Percentiles rank a stretch among this genome's conserved stretches.
Conservation (phyloP, 1,284 basidiomycete genomes). For the Ceratobasidium sp. region DNA sequence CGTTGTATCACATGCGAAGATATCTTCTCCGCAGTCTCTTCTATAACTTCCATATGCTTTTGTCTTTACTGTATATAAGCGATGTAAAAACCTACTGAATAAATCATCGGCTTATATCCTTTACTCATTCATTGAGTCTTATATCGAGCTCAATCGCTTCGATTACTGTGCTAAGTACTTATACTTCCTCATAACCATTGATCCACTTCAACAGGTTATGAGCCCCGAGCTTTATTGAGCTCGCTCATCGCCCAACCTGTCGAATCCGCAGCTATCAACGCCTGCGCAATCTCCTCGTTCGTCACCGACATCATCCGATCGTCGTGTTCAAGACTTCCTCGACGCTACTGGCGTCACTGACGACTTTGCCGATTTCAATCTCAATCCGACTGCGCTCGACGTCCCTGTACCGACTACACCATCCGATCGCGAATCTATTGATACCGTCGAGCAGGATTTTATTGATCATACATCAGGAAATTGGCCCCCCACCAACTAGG, state of each 20-base stretch:
- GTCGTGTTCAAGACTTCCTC: background rate
- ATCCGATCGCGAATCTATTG: background rate
- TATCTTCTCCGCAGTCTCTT: too few species aligned
- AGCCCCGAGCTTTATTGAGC: conserved; percentile 17
- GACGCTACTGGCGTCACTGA: conserved; percentile 12
- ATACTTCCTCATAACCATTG: too few species aligned
- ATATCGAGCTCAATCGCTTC: too few species aligned
- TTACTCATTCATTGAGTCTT: too few species aligned
- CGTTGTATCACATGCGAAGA: too few species aligned
- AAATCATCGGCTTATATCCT: too few species aligned
- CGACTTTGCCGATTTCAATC: conserved; percentile 6
- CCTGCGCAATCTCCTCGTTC: background rate
- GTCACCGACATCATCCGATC: conserved; percentile 5
- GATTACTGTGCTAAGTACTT: too few species aligned
- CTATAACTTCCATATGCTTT: too few species aligned
- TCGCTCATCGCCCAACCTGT: conserved; percentile 4
- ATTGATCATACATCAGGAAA: background rate
- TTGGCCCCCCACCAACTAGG: conserved; percentile 1
- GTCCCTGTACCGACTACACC: background rate
- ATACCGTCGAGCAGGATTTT: conserved; percentile 7
- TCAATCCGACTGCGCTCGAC: background rate
- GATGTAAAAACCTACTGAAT: too few species aligned
- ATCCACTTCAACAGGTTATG: background rate
- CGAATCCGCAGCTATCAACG: conserved; percentile 3
- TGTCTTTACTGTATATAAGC: too few species aligned